These are phyloP conservation scores for Xylaria grammica DNA, from an alignment of 495 filamentous ascomycete genomes.

Conservation along the genomic window DNA sequence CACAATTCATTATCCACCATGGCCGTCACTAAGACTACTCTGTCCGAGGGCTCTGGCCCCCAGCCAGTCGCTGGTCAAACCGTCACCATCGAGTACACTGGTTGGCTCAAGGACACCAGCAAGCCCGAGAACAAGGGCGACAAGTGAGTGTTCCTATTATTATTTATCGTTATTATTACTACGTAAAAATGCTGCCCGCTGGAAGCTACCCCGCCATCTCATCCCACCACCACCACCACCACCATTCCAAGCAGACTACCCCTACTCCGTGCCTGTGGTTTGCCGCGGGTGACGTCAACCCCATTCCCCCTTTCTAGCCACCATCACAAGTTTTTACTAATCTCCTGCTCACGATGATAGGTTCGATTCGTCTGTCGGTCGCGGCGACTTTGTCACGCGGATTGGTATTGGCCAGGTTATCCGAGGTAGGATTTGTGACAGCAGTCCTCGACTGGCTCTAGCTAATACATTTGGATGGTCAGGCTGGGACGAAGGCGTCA, in stretches of 20 bases:
- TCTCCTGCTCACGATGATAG: constrained; percentile 45
- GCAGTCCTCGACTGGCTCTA: background rate
- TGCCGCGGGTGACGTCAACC: constrained; percentile 18
- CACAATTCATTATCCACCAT: constrained; percentile 38
- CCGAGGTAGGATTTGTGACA: constrained; percentile 59
- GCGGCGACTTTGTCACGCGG: constrained; percentile 65
- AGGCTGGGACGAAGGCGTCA: constrained; percentile 91
- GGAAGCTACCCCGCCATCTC: constrained; percentile 14
- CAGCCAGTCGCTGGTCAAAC: constrained; percentile 66
- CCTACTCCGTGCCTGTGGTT: background rate
- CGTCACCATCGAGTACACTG: constrained; percentile 83
- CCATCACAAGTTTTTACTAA: constrained; percentile 22
- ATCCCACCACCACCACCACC: background rate
- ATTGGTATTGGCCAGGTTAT: constrained; percentile 84
- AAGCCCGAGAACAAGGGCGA: constrained; percentile 56
- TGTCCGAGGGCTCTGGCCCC: constrained; percentile 50
- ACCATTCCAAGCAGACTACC: background rate
- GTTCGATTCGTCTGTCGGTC: constrained; percentile 78
- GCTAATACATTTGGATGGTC: constrained; percentile 26
- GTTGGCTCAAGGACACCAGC: constrained; percentile 71
- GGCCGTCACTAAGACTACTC: constrained; percentile 55
- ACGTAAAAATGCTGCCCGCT: background rate
- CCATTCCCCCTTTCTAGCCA: background rate
- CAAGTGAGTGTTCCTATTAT: constrained; percentile 42
- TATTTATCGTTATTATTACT: too few relatives aligned